These are phyloP conservation scores for Oehlia diaphana DNA, from an alignment of 192 early-diverging fungal genomes.

Conservation along the genomic window DNA sequence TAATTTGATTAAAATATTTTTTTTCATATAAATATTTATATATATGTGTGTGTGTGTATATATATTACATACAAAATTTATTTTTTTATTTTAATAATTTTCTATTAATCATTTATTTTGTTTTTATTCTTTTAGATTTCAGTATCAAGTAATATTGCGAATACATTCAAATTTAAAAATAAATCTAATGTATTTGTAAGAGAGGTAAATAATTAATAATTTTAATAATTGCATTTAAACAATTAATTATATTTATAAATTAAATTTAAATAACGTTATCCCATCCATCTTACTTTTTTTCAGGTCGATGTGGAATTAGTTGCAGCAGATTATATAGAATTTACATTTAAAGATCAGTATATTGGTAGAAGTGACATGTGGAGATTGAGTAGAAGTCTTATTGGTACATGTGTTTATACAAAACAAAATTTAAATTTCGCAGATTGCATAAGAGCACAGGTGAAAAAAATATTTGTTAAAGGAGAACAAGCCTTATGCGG, in stretches of 20 bases:
- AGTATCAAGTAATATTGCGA: conserved; percentile 66
- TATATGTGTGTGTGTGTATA: too few relatives aligned
- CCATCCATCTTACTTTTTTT: not conserved
- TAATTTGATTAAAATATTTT: not conserved
- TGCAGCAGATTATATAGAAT: conserved; percentile 78
- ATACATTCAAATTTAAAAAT: conserved; percentile 58
- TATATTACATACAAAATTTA: too few relatives aligned
- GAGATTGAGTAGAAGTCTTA: conserved; percentile 72
- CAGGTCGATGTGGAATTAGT: conserved; percentile 69
- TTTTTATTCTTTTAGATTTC: conserved; percentile 54
- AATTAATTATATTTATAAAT: not conserved
- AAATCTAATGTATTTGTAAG: conserved; percentile 63
- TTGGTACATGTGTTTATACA: conserved; percentile 69
- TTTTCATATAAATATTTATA: too few relatives aligned
- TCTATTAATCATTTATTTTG: not conserved
- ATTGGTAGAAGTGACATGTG: conserved; percentile 94
- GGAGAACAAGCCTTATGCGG: conserved; percentile 69
- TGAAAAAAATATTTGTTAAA: conserved; percentile 76
- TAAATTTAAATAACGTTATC: not conserved
- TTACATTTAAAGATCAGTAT: conserved; percentile 89
- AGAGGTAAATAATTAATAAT: conserved; percentile 43
- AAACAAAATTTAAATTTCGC: conserved; percentile 73
- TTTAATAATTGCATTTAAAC: not conserved
- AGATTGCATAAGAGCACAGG: conserved; percentile 72
- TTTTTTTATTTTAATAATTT: not conserved